Percentiles rank a stretch among this genome's conserved stretches.
phyloP scores from a whole-genome alignment of 2,329 filamentous ascomycete genomes.

The Aspergillus transmontanensis region DNA sequence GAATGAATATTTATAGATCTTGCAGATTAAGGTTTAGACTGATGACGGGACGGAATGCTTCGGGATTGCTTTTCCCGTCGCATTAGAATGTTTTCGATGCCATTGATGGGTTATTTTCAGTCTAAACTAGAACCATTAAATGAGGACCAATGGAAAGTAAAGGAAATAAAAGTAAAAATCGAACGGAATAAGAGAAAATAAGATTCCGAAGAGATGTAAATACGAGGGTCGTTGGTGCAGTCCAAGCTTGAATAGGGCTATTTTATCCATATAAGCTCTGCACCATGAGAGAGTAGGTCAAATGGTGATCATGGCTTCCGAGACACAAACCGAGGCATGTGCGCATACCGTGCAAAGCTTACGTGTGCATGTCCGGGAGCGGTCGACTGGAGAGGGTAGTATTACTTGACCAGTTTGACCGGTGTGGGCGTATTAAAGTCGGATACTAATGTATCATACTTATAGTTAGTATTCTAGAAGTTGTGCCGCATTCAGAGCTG shows the following conservation, averaged over 20 bases:
- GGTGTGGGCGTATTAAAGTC: background rate
- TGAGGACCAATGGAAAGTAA: background rate
- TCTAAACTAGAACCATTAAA: too few relatives aligned
- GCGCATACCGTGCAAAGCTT: background rate
- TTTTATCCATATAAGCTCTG: background rate
- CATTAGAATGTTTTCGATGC: background rate
- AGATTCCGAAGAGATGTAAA: background rate
- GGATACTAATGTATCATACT: background rate
- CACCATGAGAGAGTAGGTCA: background rate
- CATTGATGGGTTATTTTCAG: too few relatives aligned
- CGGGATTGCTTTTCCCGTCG: background rate
- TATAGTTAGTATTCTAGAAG: too few relatives aligned
- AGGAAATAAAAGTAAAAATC: background rate
- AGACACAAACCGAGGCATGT: conserved; percentile 1
- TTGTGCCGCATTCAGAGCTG: background rate
- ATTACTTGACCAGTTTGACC: background rate
- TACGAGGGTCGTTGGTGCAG: background rate
- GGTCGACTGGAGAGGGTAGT: background rate
- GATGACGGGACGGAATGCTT: background rate
- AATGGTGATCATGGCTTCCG: background rate
- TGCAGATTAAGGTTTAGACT: background rate
- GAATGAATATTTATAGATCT: background rate
- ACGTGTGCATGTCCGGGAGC: background rate
- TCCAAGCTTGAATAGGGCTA: background rate
- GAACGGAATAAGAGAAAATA: background rate